Evolutionary conservation across 495 filamentous ascomycete species (phyloP).

Genomic region (Talaromyces nanjingensis): DNA sequence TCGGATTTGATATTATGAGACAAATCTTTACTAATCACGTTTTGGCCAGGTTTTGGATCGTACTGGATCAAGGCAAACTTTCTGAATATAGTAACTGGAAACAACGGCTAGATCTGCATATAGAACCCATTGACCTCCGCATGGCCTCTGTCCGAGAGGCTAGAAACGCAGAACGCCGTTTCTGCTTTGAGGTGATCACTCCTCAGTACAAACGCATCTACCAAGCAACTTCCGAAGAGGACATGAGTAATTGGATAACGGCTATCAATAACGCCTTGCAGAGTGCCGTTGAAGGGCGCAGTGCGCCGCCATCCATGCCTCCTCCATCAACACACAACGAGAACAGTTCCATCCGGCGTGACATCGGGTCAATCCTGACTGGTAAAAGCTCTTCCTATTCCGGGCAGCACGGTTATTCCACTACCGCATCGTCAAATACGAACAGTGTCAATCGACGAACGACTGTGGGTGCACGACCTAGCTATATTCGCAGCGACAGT

Average conservation of each 20-base stretch:
- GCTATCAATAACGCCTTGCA: slow-evolving; percentile 97
- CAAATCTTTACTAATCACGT: not conserved
- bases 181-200: slow-evolving; percentile 98
- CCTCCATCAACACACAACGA: slow-evolving; percentile 40
- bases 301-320: slow-evolving; percentile 40
- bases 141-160: slow-evolving; percentile 96
- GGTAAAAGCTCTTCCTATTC: slow-evolving; percentile 83
- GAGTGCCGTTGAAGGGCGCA: slow-evolving; percentile 83
- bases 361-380: slow-evolving; percentile 86
- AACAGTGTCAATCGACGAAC: slow-evolving; percentile 69
- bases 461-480: slow-evolving; percentile 85
- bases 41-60: slow-evolving; percentile 82
- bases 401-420: slow-evolving; percentile 47
- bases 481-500: slow-evolving; percentile 57
- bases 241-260: slow-evolving; percentile 95
- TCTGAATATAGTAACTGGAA: slow-evolving; percentile 99
- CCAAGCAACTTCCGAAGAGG: slow-evolving; percentile 94
- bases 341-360: slow-evolving; percentile 53
- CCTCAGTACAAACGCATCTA: slow-evolving; percentile 95
- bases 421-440: slow-evolving; percentile 30
- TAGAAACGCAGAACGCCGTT: slow-evolving; percentile 85
- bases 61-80: slow-evolving; percentile 89
- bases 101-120: slow-evolving; percentile 90
- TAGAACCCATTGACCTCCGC: slow-evolving; percentile 95
- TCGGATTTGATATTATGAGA: not conserved